phyloP scores from a whole-genome alignment of 2,329 filamentous ascomycete species.

The Pyrenochaeta sp. region DNA sequence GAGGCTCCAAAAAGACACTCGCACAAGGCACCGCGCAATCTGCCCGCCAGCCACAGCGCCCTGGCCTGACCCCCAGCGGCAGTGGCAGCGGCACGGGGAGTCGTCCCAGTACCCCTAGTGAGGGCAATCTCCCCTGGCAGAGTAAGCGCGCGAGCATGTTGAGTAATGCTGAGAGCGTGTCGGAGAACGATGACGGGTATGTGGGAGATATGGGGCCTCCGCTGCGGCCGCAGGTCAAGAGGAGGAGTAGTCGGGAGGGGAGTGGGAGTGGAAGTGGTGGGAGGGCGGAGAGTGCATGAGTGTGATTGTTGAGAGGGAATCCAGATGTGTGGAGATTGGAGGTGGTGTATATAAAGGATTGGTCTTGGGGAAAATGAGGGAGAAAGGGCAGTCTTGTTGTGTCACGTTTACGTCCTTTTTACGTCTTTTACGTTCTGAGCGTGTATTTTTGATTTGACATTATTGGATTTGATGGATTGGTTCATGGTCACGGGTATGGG shows the following conservation, averaged over 20 bases:
- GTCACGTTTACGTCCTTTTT: no score
- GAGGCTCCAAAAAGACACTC: constrained; percentile 25
- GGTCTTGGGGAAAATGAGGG: no score
- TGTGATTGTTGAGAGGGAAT: no score
- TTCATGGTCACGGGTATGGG: no score
- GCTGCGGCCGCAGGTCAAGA: constrained; percentile 6
- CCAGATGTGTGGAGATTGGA: no score
- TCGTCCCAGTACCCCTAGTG: constrained; percentile 39
- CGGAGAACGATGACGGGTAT: constrained; percentile 12
- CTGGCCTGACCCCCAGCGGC: constrained; percentile 15
- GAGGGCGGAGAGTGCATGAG: constrained; percentile 23
- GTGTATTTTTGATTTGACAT: no score
- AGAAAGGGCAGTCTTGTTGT: no score
- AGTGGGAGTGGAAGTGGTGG: constrained; percentile 9
- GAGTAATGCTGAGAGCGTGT: constrained; percentile 35
- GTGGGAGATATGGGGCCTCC: constrained; percentile 16
- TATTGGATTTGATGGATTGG: no score
- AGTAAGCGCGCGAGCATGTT: constrained; percentile 44
- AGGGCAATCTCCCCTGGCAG: constrained; percentile 30
- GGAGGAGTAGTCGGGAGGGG: constrained; percentile 16
- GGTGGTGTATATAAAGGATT: no score
- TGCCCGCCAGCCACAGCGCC: constrained; percentile 31
- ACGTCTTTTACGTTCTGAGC: no score
- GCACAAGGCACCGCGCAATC: constrained; percentile 34
- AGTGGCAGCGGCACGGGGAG: no score